phyloP scores from a whole-genome alignment of 208 protist genomes.

The Lotmaria passim region DNA sequence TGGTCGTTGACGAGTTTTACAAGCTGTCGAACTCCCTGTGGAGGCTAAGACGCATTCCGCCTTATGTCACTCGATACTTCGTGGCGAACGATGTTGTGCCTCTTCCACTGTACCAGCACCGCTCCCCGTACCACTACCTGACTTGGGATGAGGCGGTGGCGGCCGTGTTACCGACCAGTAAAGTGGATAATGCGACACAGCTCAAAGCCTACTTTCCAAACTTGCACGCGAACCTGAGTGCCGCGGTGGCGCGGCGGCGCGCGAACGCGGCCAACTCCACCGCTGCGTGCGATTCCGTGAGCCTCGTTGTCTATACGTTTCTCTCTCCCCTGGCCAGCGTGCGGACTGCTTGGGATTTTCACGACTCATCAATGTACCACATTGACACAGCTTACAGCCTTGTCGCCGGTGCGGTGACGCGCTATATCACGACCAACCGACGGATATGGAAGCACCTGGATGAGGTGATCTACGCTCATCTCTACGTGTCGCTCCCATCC shows the following conservation, averaged over 20 bases:
- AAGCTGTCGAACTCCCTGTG: background rate
- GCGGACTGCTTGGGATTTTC: slow-evolving; percentile 5
- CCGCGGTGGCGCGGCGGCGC: background rate
- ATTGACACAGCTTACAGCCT: background rate
- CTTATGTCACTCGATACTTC: slow-evolving; percentile 1
- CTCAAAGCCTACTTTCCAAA: slow-evolving; percentile 26
- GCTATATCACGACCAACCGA: slow-evolving; percentile 25
- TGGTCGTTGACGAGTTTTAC: background rate
- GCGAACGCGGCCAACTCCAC: background rate
- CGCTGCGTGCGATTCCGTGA: slow-evolving; percentile 12
- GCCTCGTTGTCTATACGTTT: slow-evolving; percentile 12
- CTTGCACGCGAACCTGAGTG: slow-evolving; percentile 3
- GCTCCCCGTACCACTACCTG: background rate
- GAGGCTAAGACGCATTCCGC: background rate
- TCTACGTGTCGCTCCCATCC: background rate
- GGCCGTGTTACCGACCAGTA: slow-evolving; percentile 15
- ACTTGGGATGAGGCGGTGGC: slow-evolving; percentile 17
- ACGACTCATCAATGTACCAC: background rate
- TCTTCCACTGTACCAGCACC: background rate
- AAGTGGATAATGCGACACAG: slow-evolving; percentile 17
- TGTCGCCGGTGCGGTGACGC: slow-evolving; percentile 15
- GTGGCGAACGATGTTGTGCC: slow-evolving; percentile 18
- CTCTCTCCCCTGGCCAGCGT: slow-evolving; percentile 20
- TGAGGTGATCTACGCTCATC: slow-evolving; percentile 2
- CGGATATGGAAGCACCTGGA: slow-evolving; percentile 1